A percentile compares a stretch with the other conserved stretches of the same genome.
Evolutionary conservation across 768 basidiomycete species (phyloP).

Genomic region (Tremella fuciformis): DNA sequence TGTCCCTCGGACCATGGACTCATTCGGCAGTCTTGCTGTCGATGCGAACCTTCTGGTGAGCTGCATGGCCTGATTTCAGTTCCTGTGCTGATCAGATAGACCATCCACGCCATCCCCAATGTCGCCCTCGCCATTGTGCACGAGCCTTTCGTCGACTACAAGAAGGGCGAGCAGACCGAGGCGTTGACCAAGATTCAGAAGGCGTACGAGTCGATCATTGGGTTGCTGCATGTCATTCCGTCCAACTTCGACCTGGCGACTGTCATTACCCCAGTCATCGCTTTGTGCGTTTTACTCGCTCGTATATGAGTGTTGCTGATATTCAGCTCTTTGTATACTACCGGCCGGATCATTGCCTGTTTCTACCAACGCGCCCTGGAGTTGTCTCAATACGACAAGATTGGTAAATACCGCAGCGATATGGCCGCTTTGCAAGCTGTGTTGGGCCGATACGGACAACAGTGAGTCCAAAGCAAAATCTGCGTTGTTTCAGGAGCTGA

Average conservation of each 20-base stretch:
- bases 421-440: conserved; percentile 16
- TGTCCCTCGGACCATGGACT: conserved; percentile 19
- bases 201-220: conserved; percentile 29
- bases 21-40: conserved; percentile 8
- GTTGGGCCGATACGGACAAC: conserved; percentile 1
- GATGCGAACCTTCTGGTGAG: conserved; percentile 22
- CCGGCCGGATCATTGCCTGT: conserved; percentile 25
- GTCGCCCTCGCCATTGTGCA: conserved; percentile 25
- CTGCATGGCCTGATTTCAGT: neutral
- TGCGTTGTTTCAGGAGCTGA: no score
- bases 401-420: conserved; percentile 28
- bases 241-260: conserved; percentile 35
- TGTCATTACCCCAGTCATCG: conserved; percentile 24
- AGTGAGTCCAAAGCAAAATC: neutral
- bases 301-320: neutral
- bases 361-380: conserved; percentile 23
- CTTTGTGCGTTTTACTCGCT: conserved; percentile 23
- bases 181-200: conserved; percentile 10
- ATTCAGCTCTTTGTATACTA: conserved; percentile 20
- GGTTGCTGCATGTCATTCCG: conserved; percentile 34
- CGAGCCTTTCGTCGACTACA: conserved; percentile 33
- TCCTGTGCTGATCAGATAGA: conserved; percentile 1
- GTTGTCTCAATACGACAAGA: conserved; percentile 13
- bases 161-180: neutral
- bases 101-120: conserved; percentile 38